phyloP scores from a whole-genome alignment of 768 basidiomycete species.

The Tubosaeta sp. region DNA sequence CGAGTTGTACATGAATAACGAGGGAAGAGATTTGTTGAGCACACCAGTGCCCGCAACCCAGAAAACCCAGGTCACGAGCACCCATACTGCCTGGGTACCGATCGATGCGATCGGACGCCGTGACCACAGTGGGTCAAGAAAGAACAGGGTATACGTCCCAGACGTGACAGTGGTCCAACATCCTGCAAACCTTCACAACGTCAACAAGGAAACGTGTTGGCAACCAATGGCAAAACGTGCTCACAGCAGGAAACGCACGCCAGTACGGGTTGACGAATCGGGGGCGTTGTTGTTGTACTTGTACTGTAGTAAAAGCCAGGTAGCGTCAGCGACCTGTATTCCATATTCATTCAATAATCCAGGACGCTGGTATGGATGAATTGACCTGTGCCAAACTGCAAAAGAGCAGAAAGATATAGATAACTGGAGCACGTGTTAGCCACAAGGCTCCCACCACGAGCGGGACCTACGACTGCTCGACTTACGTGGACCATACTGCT shows the following conservation, averaged over 20 bases:
- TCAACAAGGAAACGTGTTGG: constrained; percentile 4
- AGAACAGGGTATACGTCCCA: constrained; percentile 50
- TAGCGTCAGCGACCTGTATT: constrained; percentile 46
- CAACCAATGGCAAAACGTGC: constrained; percentile 14
- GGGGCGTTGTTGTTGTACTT: constrained; percentile 50
- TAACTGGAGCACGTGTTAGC: constrained; percentile 33
- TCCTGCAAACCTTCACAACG: constrained; percentile 44
- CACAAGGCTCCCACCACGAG: constrained; percentile 10
- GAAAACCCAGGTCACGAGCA: constrained; percentile 52
- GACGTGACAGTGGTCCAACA: constrained; percentile 59
- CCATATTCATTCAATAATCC: constrained; percentile 1
- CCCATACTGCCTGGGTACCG: constrained; percentile 58
- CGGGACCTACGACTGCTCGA: constrained; percentile 3
- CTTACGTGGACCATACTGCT: constrained; percentile 53
- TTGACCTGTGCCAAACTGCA: constrained; percentile 45
- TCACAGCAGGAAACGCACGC: constrained; percentile 47
- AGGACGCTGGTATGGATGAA: not conserved
- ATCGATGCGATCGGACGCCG: constrained; percentile 50
- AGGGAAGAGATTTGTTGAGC: constrained; percentile 47
- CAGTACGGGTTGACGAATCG: constrained; percentile 39
- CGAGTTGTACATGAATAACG: constrained; percentile 35
- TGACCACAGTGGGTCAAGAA: constrained; percentile 57
- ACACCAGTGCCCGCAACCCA: constrained; percentile 57
- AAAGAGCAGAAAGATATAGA: constrained; percentile 50
- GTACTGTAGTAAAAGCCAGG: constrained; percentile 59